These are phyloP conservation scores for Suillus hirtellus DNA, from an alignment of 768 basidiomycete genomes.

Conservation along the genomic window DNA sequence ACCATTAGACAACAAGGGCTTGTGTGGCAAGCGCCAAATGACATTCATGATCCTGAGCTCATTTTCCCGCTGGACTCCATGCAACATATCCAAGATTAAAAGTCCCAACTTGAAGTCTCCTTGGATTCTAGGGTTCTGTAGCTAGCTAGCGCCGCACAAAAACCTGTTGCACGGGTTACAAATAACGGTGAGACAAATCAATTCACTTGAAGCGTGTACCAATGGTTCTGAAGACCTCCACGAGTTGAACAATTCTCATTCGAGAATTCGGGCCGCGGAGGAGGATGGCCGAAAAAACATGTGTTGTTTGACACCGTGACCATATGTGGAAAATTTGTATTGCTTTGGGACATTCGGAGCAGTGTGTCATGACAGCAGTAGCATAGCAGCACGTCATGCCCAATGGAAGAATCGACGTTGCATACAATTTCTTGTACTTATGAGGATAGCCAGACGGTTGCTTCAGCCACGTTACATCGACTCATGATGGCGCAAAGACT, in stretches of 20 bases:
- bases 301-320: background rate
- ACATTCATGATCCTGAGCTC: background rate
- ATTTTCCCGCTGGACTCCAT: no score
- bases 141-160: background rate
- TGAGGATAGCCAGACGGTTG: background rate
- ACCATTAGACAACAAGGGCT: slow-evolving; percentile 87
- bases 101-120: no score
- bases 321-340: background rate
- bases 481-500: no score
- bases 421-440: background rate
- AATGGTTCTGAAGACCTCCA: background rate
- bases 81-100: no score
- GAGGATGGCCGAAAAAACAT: background rate
- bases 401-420: background rate
- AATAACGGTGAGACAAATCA: background rate
- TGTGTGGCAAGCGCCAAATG: background rate
- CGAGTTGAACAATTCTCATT: background rate
- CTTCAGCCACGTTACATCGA: background rate
- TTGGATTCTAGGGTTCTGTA: no score
- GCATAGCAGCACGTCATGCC: background rate
- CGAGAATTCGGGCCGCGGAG: background rate
- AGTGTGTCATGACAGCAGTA: background rate
- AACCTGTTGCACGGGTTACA: background rate
- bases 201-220: background rate
- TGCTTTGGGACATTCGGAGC: background rate